Percentiles rank a stretch among this genome's conserved stretches.
Evolutionary conservation across 805 yeast species (phyloP).

Genomic region (Candida nanaspora): DNA sequence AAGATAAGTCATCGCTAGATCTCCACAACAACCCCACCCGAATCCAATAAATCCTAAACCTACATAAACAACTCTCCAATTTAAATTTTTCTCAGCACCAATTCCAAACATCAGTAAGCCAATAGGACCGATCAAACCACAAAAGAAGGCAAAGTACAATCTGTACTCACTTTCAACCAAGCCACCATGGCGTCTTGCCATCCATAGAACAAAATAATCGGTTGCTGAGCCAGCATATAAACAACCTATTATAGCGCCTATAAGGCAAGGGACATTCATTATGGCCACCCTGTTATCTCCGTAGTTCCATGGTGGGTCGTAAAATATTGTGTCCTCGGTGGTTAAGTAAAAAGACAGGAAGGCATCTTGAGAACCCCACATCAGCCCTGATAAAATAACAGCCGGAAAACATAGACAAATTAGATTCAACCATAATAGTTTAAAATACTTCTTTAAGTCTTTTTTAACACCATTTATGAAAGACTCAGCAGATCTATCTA

Average conservation of each 20-base stretch:
- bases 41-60: conserved; percentile 61
- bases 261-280: conserved; percentile 67
- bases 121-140: conserved; percentile 52
- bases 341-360: conserved; percentile 68
- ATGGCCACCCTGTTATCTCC: conserved; percentile 58
- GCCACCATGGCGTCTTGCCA: conserved; percentile 54
- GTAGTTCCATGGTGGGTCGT: conserved; percentile 59
- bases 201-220: conserved; percentile 58
- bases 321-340: conserved; percentile 58
- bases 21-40: conserved; percentile 64
- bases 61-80: conserved; percentile 48
- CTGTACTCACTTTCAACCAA: conserved; percentile 60
- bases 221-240: conserved; percentile 56
- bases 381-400: conserved; percentile 52
- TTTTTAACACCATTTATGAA: neutral
- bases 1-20: conserved; percentile 55
- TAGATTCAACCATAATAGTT: conserved; percentile 23
- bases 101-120: conserved; percentile 62
- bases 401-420: conserved; percentile 44
- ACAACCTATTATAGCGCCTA: conserved; percentile 62
- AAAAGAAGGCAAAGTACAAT: conserved; percentile 46
- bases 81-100: conserved; percentile 45
- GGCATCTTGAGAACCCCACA: conserved; percentile 77
- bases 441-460: conserved; percentile 29
- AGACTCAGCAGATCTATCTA: neutral